A percentile compares a stretch with the other conserved stretches of the same genome.
These are phyloP conservation scores for Boletus pseudo-olivaceus DNA, from an alignment of 768 basidiomycete species.

Conservation along the genomic window DNA sequence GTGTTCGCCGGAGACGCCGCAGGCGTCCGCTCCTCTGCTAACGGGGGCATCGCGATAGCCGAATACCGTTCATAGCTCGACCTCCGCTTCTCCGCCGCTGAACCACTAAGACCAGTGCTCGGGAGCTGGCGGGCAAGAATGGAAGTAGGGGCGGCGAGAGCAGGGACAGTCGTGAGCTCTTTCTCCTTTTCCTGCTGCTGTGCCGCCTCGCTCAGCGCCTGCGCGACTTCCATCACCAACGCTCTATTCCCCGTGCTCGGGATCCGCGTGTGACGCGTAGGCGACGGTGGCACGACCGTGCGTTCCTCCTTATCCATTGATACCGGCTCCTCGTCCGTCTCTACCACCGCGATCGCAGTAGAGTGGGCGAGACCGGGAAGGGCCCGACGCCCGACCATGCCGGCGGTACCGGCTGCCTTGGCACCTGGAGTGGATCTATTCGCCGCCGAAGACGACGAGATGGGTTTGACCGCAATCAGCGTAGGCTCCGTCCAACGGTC, in stretches of 20 bases:
- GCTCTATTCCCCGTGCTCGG: conserved; percentile 68
- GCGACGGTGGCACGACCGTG: conserved; percentile 24
- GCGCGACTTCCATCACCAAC: conserved; percentile 77
- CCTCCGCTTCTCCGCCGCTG: conserved; percentile 52
- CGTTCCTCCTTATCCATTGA: conserved; percentile 21
- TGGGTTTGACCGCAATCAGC: conserved; percentile 32
- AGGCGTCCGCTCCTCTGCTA: conserved; percentile 68
- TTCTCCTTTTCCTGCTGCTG: conserved; percentile 9
- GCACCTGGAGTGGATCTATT: conserved; percentile 3
- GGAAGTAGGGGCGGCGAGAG: not conserved
- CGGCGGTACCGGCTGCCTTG: conserved; percentile 17
- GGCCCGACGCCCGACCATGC: conserved; percentile 37
- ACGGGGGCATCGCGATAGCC: conserved; percentile 55
- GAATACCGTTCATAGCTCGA: conserved; percentile 70
- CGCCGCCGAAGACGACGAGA: not conserved
- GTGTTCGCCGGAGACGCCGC: conserved; percentile 52
- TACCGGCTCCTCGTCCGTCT: conserved; percentile 3
- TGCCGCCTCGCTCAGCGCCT: conserved; percentile 45
- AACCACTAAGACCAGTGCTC: conserved; percentile 10
- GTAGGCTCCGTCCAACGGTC: conserved; percentile 34
- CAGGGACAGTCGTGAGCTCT: not conserved
- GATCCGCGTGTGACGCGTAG: conserved; percentile 50
- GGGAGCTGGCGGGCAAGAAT: conserved; percentile 10
- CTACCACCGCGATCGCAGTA: not conserved
- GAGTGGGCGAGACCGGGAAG: conserved; percentile 39